Evolutionary conservation across 192 early-diverging fungal species (phyloP).

Genomic region (Coemansia asiatica): DNA sequence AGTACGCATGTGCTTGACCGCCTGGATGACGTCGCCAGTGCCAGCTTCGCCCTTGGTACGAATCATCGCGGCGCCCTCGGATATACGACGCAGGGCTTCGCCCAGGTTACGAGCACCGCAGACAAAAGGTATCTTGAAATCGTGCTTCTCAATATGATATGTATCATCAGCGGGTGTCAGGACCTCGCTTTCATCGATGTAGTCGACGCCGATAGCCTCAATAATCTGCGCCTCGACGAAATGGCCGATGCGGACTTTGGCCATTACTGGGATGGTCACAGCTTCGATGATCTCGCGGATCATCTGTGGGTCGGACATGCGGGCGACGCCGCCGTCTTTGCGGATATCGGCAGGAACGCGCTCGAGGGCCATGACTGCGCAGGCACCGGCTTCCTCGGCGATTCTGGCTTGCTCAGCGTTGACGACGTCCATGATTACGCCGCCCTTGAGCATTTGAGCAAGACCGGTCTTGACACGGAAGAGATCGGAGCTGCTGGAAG

Average conservation of each 20-base stretch:
- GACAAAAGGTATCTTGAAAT: slow-evolving; percentile 91
- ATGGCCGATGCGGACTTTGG: slow-evolving; percentile 98
- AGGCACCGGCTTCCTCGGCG: slow-evolving; percentile 97
- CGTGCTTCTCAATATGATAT: slow-evolving; percentile 95
- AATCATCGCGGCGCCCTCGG: slow-evolving; percentile 98
- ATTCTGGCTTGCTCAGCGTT: slow-evolving; percentile 98
- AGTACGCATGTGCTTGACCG: slow-evolving; percentile 93
- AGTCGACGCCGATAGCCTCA: slow-evolving; percentile 89
- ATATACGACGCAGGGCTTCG: slow-evolving; percentile 93
- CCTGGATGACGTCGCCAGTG: slow-evolving; percentile 97
- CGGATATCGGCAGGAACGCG: slow-evolving; percentile 99
- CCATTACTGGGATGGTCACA: slow-evolving; percentile 99
- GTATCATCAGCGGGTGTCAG: slow-evolving; percentile 93
- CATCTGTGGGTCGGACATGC: slow-evolving; percentile 99
- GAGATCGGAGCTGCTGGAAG: slow-evolving; percentile 22
- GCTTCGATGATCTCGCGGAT: slow-evolving; percentile 96
- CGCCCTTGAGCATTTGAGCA: slow-evolving; percentile 99
- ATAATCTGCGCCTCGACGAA: slow-evolving; percentile 99
- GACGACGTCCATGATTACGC: slow-evolving; percentile 99
- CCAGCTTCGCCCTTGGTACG: slow-evolving; percentile 99
- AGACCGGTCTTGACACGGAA: slow-evolving; percentile 94
- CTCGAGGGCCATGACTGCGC: slow-evolving; percentile 98
- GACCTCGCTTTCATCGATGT: slow-evolving; percentile 98
- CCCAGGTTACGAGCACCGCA: slow-evolving; percentile 97
- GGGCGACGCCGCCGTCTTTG: slow-evolving; percentile 94